Conservation (phyloP, 495 filamentous ascomycete genomes). For the Penicillium psychrofluorescens region DNA sequence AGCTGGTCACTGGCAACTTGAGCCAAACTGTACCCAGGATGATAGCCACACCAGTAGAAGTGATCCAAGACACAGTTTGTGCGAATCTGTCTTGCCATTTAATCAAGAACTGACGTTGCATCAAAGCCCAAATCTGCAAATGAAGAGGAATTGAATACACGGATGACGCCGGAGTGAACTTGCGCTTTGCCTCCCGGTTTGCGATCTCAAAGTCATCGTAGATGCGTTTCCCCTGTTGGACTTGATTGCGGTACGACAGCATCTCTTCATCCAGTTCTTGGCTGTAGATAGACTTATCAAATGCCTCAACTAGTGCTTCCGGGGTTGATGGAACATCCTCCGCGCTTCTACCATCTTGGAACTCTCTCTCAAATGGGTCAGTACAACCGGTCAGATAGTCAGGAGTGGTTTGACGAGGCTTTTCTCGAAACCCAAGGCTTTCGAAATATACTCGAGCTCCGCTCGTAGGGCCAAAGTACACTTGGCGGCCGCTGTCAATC, state of each 20-base stretch:
- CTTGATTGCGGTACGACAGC: constrained; percentile 50
- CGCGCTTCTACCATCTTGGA: constrained; percentile 52
- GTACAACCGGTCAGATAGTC: constrained; percentile 84
- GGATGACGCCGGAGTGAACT: constrained; percentile 55
- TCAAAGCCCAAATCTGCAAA: constrained; percentile 72
- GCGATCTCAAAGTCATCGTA: constrained; percentile 73
- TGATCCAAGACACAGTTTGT: constrained; percentile 67
- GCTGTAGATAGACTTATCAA: constrained; percentile 54
- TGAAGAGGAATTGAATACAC: constrained; percentile 78
- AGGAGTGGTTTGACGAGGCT: constrained; percentile 75
- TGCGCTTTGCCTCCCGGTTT: constrained; percentile 67
- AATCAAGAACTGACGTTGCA: constrained; percentile 74
- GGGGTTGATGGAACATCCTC: constrained; percentile 61
- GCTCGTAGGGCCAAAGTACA: constrained; percentile 68
- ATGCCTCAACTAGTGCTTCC: constrained; percentile 57
- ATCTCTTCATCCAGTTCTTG: constrained; percentile 57
- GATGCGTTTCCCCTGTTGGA: constrained; percentile 54
- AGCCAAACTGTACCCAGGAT: constrained; percentile 75
- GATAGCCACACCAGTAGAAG: constrained; percentile 67
- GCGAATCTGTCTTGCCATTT: constrained; percentile 81
- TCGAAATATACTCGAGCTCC: constrained; percentile 77
- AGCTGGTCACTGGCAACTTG: constrained; percentile 55
- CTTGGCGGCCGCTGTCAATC: constrained; percentile 69
- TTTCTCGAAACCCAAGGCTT: constrained; percentile 67
- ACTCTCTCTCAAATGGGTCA: constrained; percentile 74